phyloP scores from a whole-genome alignment of 352 stramenopile species.

The Aphanomyces cochlioides region DNA sequence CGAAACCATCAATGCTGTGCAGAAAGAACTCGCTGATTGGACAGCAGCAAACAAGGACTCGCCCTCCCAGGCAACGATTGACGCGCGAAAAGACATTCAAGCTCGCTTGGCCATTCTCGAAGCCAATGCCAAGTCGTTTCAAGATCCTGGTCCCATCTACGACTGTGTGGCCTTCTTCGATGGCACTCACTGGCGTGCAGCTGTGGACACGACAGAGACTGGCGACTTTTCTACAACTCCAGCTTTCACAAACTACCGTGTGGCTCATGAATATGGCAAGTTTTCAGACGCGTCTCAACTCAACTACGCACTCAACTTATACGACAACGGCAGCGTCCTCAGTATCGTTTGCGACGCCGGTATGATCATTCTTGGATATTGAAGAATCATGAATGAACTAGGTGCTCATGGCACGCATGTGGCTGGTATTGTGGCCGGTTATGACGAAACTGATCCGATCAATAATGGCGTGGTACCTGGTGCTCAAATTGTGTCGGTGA shows the following conservation, averaged over 20 bases:
- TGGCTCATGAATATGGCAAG: constrained; percentile 75
- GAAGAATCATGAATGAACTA: constrained; percentile 5
- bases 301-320: constrained; percentile 95
- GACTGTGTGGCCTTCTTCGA: constrained; percentile 91
- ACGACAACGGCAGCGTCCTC: constrained; percentile 89
- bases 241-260: constrained; percentile 72
- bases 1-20: constrained; percentile 57
- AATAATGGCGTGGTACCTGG: constrained; percentile 92
- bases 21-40: constrained; percentile 60
- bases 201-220: constrained; percentile 79
- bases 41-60: constrained; percentile 42
- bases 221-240: constrained; percentile 73
- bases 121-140: constrained; percentile 63
- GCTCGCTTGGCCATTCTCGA: constrained; percentile 64
- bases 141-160: constrained; percentile 91
- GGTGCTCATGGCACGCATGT: constrained; percentile 93
- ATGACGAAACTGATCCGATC: constrained; percentile 79
- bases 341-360: constrained; percentile 92
- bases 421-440: constrained; percentile 90
- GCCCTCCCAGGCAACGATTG: constrained; percentile 33
- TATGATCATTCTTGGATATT: constrained; percentile 29
- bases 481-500: constrained; percentile 90
- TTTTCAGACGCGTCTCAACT: constrained; percentile 90
- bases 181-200: constrained; percentile 64
- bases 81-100: constrained; percentile 81